phyloP scores from a whole-genome alignment of 225 moss, liverwort and hornwort genomes.

The Bryum argenteum region DNA sequence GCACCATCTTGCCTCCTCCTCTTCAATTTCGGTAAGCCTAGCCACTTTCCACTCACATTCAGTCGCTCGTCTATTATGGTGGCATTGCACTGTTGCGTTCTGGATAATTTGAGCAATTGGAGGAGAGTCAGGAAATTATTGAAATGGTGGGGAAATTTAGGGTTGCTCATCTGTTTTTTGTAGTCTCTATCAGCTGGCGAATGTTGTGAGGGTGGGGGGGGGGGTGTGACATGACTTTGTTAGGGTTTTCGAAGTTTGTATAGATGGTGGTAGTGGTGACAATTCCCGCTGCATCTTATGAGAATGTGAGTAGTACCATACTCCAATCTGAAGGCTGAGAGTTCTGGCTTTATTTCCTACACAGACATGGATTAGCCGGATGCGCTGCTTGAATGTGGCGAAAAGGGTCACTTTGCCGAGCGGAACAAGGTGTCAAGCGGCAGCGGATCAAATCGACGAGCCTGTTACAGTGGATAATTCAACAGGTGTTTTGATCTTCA shows the following conservation, averaged over 20 bases:
- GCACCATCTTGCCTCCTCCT: conserved; percentile 19
- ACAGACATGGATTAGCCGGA: conserved; percentile 41
- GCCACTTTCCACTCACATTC: neutral
- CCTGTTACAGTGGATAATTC: conserved; percentile 86
- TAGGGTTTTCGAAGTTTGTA: neutral
- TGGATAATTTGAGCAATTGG: neutral
- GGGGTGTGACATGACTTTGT: no score
- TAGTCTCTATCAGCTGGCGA: conserved; percentile 16
- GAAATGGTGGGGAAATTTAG: neutral
- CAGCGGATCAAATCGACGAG: conserved; percentile 37
- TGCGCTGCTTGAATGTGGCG: conserved; percentile 24
- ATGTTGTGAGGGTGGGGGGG: neutral
- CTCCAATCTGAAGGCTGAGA: neutral
- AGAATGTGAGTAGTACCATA: neutral
- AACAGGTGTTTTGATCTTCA: conserved; percentile 48
- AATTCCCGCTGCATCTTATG: neutral
- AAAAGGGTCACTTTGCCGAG: conserved; percentile 24
- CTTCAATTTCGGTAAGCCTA: conserved; percentile 21
- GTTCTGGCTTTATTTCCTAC: neutral
- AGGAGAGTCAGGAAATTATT: neutral
- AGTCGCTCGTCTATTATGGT: neutral
- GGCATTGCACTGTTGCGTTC: neutral
- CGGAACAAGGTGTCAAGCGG: conserved; percentile 48
- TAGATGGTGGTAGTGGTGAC: neutral
- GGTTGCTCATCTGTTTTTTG: neutral